These are phyloP conservation scores for Cicer chorassanicum DNA, from an alignment of 306 rosid genomes.

Conservation along the genomic window DNA sequence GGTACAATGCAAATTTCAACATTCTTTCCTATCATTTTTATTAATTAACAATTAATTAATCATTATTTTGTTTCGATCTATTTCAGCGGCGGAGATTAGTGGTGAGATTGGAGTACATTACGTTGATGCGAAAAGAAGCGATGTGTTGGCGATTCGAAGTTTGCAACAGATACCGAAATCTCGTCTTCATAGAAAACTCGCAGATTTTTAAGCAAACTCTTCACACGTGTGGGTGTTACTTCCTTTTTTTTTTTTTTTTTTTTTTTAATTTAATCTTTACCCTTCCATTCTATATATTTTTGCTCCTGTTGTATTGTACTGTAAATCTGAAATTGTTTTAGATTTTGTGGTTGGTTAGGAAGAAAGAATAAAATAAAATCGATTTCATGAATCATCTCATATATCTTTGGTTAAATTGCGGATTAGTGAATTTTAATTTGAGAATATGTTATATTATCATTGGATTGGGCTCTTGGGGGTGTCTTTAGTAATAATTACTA, in stretches of 20 bases:
- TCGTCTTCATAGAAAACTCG: constrained; percentile 71
- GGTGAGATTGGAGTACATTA: constrained; percentile 47
- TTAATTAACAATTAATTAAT: background rate
- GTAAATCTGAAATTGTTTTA: constrained; percentile 29
- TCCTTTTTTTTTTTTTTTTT: too few species aligned
- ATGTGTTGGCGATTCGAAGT: constrained; percentile 65
- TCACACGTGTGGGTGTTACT: background rate
- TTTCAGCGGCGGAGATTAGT: constrained; percentile 45
- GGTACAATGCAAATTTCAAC: constrained; percentile 31
- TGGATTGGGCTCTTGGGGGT: too few species aligned
- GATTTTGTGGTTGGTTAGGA: background rate
- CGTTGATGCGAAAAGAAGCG: constrained; percentile 52
- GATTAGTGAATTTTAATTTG: too few species aligned
- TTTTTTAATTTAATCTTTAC: background rate
- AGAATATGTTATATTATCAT: too few species aligned
- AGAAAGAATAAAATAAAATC: background rate
- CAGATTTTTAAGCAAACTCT: constrained; percentile 64
- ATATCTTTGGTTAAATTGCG: too few species aligned
- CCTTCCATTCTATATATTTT: constrained; percentile 41
- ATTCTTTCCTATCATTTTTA: background rate
- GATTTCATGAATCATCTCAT: background rate
- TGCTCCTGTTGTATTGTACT: constrained; percentile 37
- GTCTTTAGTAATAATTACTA: background rate
- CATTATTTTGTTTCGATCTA: background rate
- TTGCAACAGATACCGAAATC: constrained; percentile 64